Percentiles rank a stretch among this genome's conserved stretches.
These are phyloP conservation scores for Polygonum aviculare DNA, from an alignment of 148 eudicot species.

Conservation along the genomic window DNA sequence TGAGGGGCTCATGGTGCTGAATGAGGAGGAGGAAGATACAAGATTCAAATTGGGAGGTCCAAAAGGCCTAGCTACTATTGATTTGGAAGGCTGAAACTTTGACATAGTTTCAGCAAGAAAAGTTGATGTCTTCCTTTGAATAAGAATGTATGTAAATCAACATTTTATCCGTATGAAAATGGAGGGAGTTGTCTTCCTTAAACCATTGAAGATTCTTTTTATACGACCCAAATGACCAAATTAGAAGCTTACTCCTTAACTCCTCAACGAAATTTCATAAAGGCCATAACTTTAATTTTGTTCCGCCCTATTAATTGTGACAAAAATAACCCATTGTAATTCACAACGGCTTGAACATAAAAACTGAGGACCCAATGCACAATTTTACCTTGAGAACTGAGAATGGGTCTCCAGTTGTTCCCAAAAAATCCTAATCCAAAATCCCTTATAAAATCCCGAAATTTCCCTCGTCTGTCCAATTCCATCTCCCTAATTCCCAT, in stretches of 20 bases:
- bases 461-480: not conserved
- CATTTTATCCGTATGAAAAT: not conserved
- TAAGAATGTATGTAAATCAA: not conserved
- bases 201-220: too few species aligned
- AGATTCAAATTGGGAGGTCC: not conserved
- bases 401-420: not conserved
- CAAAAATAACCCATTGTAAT: too few species aligned
- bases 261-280: too few species aligned
- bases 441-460: not conserved
- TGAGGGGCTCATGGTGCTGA: conserved; percentile 10
- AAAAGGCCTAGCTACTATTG: not conserved
- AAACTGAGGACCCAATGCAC: not conserved
- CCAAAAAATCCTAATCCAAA: not conserved
- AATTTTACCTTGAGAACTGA: not conserved
- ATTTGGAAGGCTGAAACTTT: not conserved
- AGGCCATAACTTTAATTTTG: too few species aligned
- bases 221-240: too few species aligned
- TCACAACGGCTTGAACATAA: not conserved
- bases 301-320: too few species aligned
- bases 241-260: too few species aligned
- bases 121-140: conserved; percentile 12
- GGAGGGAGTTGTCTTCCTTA: too few species aligned
- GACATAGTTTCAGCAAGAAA: not conserved
- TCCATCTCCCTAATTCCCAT: not conserved
- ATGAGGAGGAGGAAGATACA: conserved; percentile 9